Percentiles rank a stretch among this genome's conserved stretches.
Evolutionary conservation across 805 yeast genomes (phyloP).

Genomic region (Candida pini): DNA sequence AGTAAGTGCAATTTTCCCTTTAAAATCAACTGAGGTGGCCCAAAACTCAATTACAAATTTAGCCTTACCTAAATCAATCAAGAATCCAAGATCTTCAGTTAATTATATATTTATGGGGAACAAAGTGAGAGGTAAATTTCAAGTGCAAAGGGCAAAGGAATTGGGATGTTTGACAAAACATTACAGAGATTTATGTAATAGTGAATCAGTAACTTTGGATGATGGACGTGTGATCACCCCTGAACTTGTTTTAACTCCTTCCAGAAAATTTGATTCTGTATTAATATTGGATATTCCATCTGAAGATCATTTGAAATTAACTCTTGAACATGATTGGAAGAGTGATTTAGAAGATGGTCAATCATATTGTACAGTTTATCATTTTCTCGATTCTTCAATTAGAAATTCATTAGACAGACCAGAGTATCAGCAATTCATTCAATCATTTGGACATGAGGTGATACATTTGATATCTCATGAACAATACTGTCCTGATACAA

Average conservation of each 20-base stretch:
- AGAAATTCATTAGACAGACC: slow-evolving; percentile 35
- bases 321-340: slow-evolving; percentile 23
- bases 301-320: slow-evolving; percentile 34
- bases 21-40: slow-evolving; percentile 3
- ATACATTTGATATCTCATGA: slow-evolving; percentile 74
- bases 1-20: slow-evolving; percentile 23
- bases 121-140: slow-evolving; percentile 73
- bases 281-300: slow-evolving; percentile 73
- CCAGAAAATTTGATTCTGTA: slow-evolving; percentile 52
- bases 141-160: slow-evolving; percentile 54
- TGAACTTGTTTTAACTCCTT: slow-evolving; percentile 64
- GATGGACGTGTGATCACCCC: slow-evolving; percentile 59
- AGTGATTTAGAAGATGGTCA: slow-evolving; percentile 6
- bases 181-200: slow-evolving; percentile 55
- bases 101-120: slow-evolving; percentile 63
- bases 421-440: slow-evolving; percentile 44
- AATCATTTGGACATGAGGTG: slow-evolving; percentile 44
- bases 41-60: slow-evolving; percentile 17
- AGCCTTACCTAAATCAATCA: slow-evolving; percentile 19
- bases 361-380: slow-evolving; percentile 53
- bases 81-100: slow-evolving; percentile 38
- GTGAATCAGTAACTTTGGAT: slow-evolving; percentile 48
- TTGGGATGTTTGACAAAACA: slow-evolving; percentile 63
- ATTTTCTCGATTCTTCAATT: slow-evolving; percentile 58
- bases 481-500: slow-evolving; percentile 50